Evolutionary conservation across 495 filamentous ascomycete genomes (phyloP).

Genomic region (Podospora conica): DNA sequence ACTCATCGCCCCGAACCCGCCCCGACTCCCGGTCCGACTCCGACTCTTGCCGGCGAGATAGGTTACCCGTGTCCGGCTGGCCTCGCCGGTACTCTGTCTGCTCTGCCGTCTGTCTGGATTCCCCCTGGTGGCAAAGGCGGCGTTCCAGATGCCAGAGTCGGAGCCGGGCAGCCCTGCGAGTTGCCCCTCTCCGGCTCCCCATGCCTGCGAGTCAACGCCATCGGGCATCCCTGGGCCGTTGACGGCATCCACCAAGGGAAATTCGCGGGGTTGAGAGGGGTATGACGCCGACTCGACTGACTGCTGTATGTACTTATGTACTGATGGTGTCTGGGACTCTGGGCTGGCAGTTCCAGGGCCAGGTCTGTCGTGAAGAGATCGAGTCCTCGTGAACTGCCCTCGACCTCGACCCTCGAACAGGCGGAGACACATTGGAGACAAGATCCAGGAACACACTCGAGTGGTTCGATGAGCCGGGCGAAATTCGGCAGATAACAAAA

Average conservation of each 20-base stretch:
- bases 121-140: neutral
- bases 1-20: neutral
- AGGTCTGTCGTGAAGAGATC: no score
- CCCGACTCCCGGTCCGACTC: neutral
- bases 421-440: neutral
- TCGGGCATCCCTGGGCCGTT: neutral
- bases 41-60: neutral
- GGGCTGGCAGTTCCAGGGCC: neutral
- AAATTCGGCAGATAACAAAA: neutral
- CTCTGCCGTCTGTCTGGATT: neutral
- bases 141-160: neutral
- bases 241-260: neutral
- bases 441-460: neutral
- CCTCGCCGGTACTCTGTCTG: no score
- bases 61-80: neutral
- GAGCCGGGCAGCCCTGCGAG: no score
- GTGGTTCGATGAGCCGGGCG: neutral
- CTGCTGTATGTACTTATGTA: neutral
- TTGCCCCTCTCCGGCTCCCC: neutral
- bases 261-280: neutral
- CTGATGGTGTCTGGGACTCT: neutral
- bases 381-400: neutral
- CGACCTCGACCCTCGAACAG: no score
- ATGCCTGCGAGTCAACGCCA: neutral
- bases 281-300: neutral